Conservation (phyloP, 176 grass and related monocot genomes). For the Saccharum spontaneum region DNA sequence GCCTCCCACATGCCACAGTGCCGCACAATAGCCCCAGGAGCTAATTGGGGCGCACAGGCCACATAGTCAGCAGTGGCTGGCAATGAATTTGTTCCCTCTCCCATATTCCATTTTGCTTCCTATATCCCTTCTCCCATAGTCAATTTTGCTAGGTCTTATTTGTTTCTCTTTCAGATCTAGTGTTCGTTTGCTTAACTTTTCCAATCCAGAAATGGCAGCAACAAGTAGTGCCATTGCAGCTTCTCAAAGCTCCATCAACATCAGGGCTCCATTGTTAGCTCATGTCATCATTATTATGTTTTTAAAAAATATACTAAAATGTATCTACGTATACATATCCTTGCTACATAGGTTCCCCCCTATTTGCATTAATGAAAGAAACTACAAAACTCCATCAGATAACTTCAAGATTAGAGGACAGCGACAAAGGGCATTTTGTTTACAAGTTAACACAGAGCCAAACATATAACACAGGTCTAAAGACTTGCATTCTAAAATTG, state of each 20-base stretch:
- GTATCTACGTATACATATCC: not conserved
- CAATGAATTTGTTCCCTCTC: not conserved
- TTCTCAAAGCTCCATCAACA: not conserved
- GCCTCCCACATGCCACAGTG: not conserved
- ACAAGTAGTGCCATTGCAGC: not conserved
- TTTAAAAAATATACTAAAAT: not conserved
- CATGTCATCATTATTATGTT: not conserved
- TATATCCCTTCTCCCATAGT: not conserved
- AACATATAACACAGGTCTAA: not conserved
- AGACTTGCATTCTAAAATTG: slow-evolving; percentile 6
- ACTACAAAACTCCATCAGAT: not conserved
- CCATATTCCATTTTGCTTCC: not conserved
- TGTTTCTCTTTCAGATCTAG: not conserved
- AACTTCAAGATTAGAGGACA: not conserved
- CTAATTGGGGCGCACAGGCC: not conserved
- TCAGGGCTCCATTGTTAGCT: not conserved
- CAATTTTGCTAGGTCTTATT: not conserved
- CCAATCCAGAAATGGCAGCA: not conserved
- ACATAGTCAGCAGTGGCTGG: not conserved
- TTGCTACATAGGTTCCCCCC: not conserved
- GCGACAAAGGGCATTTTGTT: not conserved
- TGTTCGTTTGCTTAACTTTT: not conserved
- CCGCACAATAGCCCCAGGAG: not conserved
- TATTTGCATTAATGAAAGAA: not conserved
- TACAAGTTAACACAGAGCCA: not conserved